phyloP scores from a whole-genome alignment of 2,329 filamentous ascomycete genomes.

The Trichoderma lentiforme region DNA sequence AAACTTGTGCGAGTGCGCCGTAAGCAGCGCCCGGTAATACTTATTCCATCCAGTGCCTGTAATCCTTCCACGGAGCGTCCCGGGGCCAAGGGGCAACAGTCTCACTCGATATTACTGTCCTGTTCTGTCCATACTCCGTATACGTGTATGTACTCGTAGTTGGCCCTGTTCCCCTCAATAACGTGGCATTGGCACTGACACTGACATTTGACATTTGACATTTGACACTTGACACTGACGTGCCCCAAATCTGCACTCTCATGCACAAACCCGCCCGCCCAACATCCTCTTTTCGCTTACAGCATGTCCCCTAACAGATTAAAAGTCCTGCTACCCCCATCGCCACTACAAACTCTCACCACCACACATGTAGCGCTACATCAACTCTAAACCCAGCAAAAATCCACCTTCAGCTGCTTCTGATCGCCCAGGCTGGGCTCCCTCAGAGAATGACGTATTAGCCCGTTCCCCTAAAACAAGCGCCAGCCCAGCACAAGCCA shows the following conservation, averaged over 20 bases:
- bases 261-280: constrained; percentile 2
- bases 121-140: not conserved
- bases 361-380: not conserved
- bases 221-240: not conserved
- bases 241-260: not conserved
- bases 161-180: not conserved
- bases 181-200: not conserved
- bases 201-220: not conserved
- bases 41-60: not conserved
- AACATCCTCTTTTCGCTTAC: not conserved
- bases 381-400: not conserved
- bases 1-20: not conserved
- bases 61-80: constrained; percentile 11
- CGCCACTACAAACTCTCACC: not conserved
- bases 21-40: not conserved
- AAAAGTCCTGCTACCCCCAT: not conserved
- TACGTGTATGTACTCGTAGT: not conserved
- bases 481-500: constrained; percentile 3
- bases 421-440: not conserved
- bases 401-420: not conserved
- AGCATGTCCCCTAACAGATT: not conserved
- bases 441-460: constrained; percentile 7
- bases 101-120: not conserved
- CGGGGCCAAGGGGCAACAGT: not conserved
- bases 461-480: not conserved